Evolutionary conservation across 257 asterid genomes (phyloP).

Genomic region (Prunella vulgaris): DNA sequence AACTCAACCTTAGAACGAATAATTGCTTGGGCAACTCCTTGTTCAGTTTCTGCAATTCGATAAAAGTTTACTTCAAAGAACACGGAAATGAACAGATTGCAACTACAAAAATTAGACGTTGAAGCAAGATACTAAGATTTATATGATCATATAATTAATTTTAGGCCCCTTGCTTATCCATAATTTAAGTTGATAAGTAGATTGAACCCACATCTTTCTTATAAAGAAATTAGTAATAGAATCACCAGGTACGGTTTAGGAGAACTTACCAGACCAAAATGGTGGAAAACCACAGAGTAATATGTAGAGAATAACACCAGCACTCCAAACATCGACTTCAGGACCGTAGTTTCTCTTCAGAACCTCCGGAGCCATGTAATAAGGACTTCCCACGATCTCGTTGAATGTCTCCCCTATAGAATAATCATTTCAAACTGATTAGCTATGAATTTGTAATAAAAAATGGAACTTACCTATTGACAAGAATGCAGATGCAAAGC

Average conservation of each 20-base stretch:
- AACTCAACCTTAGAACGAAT: conserved; percentile 47
- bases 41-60: conserved; percentile 55
- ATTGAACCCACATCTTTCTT: not conserved
- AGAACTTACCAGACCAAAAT: conserved; percentile 51
- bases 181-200: not conserved
- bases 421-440: conserved; percentile 8
- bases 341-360: conserved; percentile 51
- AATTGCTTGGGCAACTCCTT: conserved; percentile 56
- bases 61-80: not conserved
- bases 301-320: conserved; percentile 58
- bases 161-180: not conserved
- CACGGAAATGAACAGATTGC: not conserved
- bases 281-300: conserved; percentile 54
- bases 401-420: conserved; percentile 42
- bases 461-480: not conserved
- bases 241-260: not conserved
- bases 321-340: conserved; percentile 58
- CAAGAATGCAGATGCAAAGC: not conserved
- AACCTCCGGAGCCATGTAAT: conserved; percentile 61
- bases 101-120: not conserved
- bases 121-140: not conserved
- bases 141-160: not conserved
- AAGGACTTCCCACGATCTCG: conserved; percentile 68
- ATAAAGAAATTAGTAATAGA: not conserved
- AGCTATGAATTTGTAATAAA: not conserved